phyloP scores from a whole-genome alignment of 2,329 filamentous ascomycete species.

The Epicoccum sorghinum region DNA sequence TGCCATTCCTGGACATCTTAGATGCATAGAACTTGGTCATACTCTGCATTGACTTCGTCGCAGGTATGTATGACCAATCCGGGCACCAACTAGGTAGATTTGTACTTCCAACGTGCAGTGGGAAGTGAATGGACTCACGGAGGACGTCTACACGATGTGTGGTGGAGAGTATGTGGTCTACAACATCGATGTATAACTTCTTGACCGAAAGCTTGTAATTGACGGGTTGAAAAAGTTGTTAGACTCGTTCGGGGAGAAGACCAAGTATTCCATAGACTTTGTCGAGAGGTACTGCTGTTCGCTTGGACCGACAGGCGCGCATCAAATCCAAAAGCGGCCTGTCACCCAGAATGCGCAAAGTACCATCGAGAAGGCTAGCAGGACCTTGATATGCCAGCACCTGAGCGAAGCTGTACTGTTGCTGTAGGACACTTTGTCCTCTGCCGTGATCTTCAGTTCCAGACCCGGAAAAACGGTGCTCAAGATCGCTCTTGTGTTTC shows the following conservation, averaged over 20 bases:
- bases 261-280: not conserved
- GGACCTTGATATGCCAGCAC: not conserved
- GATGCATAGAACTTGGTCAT: not conserved
- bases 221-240: not conserved
- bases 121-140: constrained; percentile 1
- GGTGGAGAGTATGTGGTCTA: not conserved
- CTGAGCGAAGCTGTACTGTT: not conserved
- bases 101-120: not conserved
- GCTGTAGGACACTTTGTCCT: not conserved
- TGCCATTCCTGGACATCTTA: not conserved
- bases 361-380: not conserved
- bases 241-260: not conserved
- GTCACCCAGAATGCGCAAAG: not conserved
- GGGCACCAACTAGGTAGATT: constrained; percentile 2
- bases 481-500: not conserved
- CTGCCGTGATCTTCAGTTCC: not conserved
- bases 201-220: not conserved
- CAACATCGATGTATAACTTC: not conserved
- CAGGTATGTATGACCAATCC: constrained; percentile 1
- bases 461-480: not conserved
- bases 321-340: not conserved
- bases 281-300: not conserved
- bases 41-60: not conserved
- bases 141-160: not conserved
- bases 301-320: not conserved